Conservation (phyloP, 2,329 filamentous ascomycete species). For the Amesomyces nigricolor region DNA sequence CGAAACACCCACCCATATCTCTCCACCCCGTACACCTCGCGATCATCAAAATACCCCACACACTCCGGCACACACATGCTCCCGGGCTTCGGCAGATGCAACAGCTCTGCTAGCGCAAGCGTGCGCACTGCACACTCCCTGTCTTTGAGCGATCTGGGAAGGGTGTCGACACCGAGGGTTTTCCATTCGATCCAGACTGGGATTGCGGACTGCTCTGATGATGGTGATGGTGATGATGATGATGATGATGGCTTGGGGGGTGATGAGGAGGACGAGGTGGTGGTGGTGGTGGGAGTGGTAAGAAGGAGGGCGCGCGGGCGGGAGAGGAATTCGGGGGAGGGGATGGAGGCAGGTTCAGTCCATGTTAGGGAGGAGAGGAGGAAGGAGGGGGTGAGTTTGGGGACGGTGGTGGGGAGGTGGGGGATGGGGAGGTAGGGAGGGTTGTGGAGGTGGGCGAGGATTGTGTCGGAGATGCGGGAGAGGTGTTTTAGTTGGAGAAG, state of each 20-base stretch:
- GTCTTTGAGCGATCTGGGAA: conserved; percentile 14
- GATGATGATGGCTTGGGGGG: too few species aligned
- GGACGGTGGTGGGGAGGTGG: conserved; percentile 13
- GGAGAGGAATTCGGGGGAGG: conserved; percentile 5
- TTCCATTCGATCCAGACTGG: conserved; percentile 28
- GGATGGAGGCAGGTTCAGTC: conserved; percentile 15
- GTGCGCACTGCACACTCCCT: conserved; percentile 21
- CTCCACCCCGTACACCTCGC: conserved; percentile 12
- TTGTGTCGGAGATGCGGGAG: conserved; percentile 20
- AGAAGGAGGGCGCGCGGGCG: conserved; percentile 20
- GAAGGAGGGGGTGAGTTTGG: conserved; percentile 6
- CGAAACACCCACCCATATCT: conserved; percentile 25
- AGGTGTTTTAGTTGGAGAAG: conserved; percentile 25
- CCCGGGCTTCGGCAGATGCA: conserved; percentile 22
- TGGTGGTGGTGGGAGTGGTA: not conserved
- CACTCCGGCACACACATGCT: conserved; percentile 23
- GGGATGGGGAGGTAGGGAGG: not conserved
- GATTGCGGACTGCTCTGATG: conserved; percentile 2
- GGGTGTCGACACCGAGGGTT: conserved; percentile 10
- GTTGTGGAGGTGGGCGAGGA: conserved; percentile 17
- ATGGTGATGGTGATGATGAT: too few species aligned
- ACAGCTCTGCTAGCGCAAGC: conserved; percentile 24
- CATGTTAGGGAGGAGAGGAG: conserved; percentile 15
- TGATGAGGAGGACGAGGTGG: too few species aligned
- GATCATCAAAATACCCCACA: conserved; percentile 25